Base-by-base conservation (phyloP, 805 yeast species). In the Starmera pachycereana region DNA sequence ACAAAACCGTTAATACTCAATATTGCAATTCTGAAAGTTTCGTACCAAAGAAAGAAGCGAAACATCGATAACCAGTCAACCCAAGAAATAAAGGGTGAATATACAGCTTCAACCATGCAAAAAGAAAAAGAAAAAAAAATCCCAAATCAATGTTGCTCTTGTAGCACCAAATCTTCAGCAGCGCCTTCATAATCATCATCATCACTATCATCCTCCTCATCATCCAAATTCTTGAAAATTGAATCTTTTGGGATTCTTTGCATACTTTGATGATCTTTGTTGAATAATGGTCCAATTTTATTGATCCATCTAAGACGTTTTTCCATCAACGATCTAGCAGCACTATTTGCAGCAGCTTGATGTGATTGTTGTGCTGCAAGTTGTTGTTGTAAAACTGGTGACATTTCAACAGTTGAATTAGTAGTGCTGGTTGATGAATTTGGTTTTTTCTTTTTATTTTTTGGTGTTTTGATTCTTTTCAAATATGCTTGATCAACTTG, bases 401-500 rank as follows among this genome's bases (percentile, higher is more conserved):
- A 58, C 12, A 48, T 53, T 41, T 19, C n/a, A 6, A 12, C 16
- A 33, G n/a, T 40, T 22, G 41, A 39, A 12, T 41, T 45, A 18
- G 50, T 51, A 37, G 40, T 39, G 11, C 46, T 43, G 4, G 55
- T 43, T 4, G 49, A 39, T 6, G 57, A 39, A 27, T 51, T 44
- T 4, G 53, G 51, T 33, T 55, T 59, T 46, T 65, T 63, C 54
- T 67, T 67, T 43, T 64, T 66, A 41, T 59, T 62, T 46, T 65
- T 82, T 41, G 87, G 79, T 8, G 78, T 86, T 50, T 88, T 77
- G 41, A 83, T 72, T 44, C 97, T 69, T 58, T 88, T 83, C 46
- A 83, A 64, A 56, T 89, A 92, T 16, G 95, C 89, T 58, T 86
- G 97, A 57, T 92, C 98, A 31, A 92, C 89, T 61, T 92, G 99